Evolutionary conservation across 176 grass and related monocot genomes (phyloP), one percentile per base, ranked within the genome.

Genomic region (Oryza longistaminata): DNA sequence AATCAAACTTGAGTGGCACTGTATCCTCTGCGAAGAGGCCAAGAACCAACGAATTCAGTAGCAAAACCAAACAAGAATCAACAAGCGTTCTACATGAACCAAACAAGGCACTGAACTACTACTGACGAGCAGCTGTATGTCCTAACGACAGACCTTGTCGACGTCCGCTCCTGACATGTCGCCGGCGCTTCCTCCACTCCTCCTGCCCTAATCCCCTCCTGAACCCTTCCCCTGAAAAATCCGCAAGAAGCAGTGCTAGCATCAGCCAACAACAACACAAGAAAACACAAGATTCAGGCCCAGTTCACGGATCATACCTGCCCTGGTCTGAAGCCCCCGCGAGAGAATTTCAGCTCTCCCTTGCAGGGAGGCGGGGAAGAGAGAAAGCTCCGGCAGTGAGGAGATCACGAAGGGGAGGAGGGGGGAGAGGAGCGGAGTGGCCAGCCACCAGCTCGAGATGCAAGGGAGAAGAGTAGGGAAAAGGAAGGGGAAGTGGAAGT

Each of bases 61-160:
- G 55, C 68, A 76, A 49, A 49, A 73, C 39, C 65, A 5, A 66
- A 17, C 22, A 79, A 7, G 22, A 60, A 15, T 25, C 39, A 39
- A 29, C 3, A 27, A 58, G 31, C 3, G 11, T 19, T 49, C 66
- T 5, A 66, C 5, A 89, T 19, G 42, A 66, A 85, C 55, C 40
- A 42, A 26, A n/a, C 14, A 53, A 73, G 52, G 52, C 29, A 66
- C 48, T 17, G 72, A 31, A 75, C 66, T 37, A 43, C 73, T 58
- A 69, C 88, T 83, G 75, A 95, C 87, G 61, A 92, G 85, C 66
- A 92, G 89, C 66, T 83, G 81, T 72, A 92, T 87, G 78, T 88
- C 85, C 76, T 92, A 83, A 49, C 70, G 87, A 87, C 87, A 87
- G 73, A 95, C 93, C 71, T 94, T 98, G 61, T 82, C 86, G 70